A percentile compares a stretch with the other conserved stretches of the same genome.
Conservation (phyloP, 2,329 filamentous ascomycete genomes). For the Chaetomium olivaceum region DNA sequence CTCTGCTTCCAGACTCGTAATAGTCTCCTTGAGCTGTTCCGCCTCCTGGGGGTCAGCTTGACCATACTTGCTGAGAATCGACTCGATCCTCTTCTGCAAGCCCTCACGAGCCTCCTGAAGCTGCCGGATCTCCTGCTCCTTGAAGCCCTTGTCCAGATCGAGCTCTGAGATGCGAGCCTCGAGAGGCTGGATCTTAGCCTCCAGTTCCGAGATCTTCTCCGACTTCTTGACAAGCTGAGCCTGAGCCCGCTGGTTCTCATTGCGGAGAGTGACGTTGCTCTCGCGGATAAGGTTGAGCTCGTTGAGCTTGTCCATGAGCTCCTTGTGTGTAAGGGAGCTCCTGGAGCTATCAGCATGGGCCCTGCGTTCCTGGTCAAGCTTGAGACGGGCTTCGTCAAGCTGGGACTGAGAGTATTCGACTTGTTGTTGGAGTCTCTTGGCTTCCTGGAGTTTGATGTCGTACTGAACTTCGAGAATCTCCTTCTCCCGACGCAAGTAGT, state of each 20-base stretch:
- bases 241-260: slow-evolving; percentile 79
- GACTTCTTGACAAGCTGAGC: slow-evolving; percentile 73
- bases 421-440: slow-evolving; percentile 85
- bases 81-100: slow-evolving; percentile 94
- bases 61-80: slow-evolving; percentile 94
- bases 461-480: slow-evolving; percentile 97
- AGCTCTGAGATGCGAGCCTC: slow-evolving; percentile 78
- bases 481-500: slow-evolving; percentile 90
- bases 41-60: slow-evolving; percentile 91
- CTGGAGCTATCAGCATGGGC: slow-evolving; percentile 72
- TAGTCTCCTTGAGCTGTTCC: slow-evolving; percentile 80
- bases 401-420: slow-evolving; percentile 83
- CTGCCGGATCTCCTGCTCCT: slow-evolving; percentile 84
- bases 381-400: slow-evolving; percentile 83
- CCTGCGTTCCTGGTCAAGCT: slow-evolving; percentile 85
- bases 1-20: slow-evolving; percentile 66
- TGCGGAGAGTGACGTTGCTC: slow-evolving; percentile 86
- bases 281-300: slow-evolving; percentile 95
- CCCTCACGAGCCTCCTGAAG: slow-evolving; percentile 88
- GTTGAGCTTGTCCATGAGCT: slow-evolving; percentile 91
- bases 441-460: slow-evolving; percentile 83
- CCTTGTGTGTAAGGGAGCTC: slow-evolving; percentile 76
- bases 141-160: slow-evolving; percentile 75
- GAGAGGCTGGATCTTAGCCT: slow-evolving; percentile 75
- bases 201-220: slow-evolving; percentile 71